Conservation (phyloP, 345 rosid genomes). For the Populus davidiana region DNA sequence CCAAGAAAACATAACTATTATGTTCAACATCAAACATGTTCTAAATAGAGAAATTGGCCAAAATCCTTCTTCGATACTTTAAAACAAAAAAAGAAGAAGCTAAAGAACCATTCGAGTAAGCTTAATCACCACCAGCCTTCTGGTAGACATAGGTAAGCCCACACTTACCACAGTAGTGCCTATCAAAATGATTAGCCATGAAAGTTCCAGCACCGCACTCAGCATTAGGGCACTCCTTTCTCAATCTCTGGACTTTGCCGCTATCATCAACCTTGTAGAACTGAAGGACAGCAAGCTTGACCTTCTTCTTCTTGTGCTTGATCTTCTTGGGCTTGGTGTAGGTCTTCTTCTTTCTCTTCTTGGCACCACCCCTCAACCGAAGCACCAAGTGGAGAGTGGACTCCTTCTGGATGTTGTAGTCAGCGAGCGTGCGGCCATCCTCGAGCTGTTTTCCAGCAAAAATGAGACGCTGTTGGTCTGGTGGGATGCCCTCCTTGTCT, state of each 20-base stretch:
- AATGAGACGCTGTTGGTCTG: conserved; percentile 22
- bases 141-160: conserved; percentile 30
- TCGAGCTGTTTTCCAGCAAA: conserved; percentile 27
- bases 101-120: not conserved
- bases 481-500: conserved; percentile 27
- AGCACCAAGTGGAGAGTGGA: conserved; percentile 28
- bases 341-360: conserved; percentile 32
- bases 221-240: conserved; percentile 28
- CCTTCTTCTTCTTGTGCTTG: conserved; percentile 34
- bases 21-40: not conserved
- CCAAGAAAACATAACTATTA: not conserved
- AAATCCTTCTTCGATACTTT: not conserved
- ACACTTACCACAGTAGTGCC: conserved; percentile 31
- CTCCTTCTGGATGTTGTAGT: conserved; percentile 32
- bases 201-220: conserved; percentile 28
- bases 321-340: conserved; percentile 32
- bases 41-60: not conserved
- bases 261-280: conserved; percentile 27
- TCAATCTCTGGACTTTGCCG: conserved; percentile 21
- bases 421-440: conserved; percentile 21
- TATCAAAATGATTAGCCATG: conserved; percentile 26
- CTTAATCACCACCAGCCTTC: conserved; percentile 20
- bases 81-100: not conserved
- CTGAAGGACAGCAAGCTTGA: conserved; percentile 25
- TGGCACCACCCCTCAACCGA: conserved; percentile 18